Conservation (phyloP, 163 green algal species). For the Prototheca wickerhamii region DNA sequence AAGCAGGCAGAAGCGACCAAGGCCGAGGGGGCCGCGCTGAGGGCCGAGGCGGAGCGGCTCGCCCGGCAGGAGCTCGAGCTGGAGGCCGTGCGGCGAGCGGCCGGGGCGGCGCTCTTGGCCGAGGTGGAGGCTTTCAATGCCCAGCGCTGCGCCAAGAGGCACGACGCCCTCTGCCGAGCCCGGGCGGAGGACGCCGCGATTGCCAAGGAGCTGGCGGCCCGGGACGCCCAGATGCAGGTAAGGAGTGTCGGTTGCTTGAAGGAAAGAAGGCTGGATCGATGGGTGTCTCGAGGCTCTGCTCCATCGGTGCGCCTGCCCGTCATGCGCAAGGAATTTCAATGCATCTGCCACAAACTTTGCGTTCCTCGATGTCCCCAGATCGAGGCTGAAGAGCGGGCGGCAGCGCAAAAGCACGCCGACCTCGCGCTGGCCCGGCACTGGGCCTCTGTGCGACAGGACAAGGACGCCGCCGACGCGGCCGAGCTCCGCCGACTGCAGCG, state of each 20-base stretch:
- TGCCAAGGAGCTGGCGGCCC: conserved; percentile 5
- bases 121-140: conserved; percentile 13
- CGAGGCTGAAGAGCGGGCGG: conserved; percentile 1
- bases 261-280: not conserved
- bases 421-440: conserved; percentile 19
- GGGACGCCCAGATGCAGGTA: conserved; percentile 12
- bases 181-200: conserved; percentile 9
- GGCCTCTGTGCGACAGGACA: conserved; percentile 10
- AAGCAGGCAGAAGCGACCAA: not conserved
- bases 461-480: conserved; percentile 12
- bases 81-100: conserved; percentile 12
- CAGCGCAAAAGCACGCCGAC: conserved; percentile 11
- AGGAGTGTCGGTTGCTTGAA: not conserved
- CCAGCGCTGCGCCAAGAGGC: conserved; percentile 1
- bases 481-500: no score
- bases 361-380: not conserved
- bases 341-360: not conserved
- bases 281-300: not conserved
- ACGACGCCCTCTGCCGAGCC: not conserved
- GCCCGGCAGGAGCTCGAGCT: not conserved
- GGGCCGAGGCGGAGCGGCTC: not conserved
- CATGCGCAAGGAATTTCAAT: no score
- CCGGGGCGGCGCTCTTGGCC: conserved; percentile 7
- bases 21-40: not conserved
- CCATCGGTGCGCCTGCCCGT: not conserved